A percentile compares a stretch with the other conserved stretches of the same genome.
These are phyloP conservation scores for Ganoderma leucocontextum DNA, from an alignment of 1,284 basidiomycete genomes.

Conservation along the genomic window DNA sequence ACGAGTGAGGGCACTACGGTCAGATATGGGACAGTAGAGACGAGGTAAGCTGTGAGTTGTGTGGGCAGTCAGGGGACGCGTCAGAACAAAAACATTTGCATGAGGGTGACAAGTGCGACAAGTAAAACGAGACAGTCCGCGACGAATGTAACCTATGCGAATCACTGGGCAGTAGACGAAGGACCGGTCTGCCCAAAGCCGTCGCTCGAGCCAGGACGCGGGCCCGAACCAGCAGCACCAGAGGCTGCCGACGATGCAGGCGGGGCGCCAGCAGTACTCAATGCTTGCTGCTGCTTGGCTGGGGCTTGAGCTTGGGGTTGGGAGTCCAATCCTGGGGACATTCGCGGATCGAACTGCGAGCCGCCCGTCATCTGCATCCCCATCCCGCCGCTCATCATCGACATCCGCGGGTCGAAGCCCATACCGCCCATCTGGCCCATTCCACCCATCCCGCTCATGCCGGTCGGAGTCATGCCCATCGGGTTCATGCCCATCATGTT, in stretches of 20 bases:
- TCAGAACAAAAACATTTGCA: constrained; percentile 2
- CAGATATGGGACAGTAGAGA: neutral
- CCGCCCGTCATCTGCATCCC: constrained; percentile 41
- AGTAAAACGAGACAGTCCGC: neutral
- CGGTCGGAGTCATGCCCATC: constrained; percentile 37
- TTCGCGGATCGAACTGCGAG: constrained; percentile 36
- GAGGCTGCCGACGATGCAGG: constrained; percentile 26
- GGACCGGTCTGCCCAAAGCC: constrained; percentile 20
- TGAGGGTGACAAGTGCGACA: neutral
- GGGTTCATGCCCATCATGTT: constrained; percentile 50
- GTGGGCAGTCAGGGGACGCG: neutral
- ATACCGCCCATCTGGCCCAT: constrained; percentile 49
- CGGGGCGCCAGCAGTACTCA: constrained; percentile 35
- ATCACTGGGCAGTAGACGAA: constrained; percentile 21
- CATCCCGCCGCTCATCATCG: constrained; percentile 33
- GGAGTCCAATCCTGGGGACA: constrained; percentile 30
- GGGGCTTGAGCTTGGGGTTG: neutral
- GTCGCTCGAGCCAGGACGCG: constrained; percentile 19
- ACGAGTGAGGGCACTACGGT: neutral
- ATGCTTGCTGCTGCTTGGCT: neutral
- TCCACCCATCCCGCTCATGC: constrained; percentile 30
- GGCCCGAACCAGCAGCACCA: constrained; percentile 19
- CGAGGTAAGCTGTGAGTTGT: neutral
- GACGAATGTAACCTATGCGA: constrained; percentile 2
- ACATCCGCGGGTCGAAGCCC: constrained; percentile 11